Base-by-base conservation (phyloP, 768 basidiomycete species). In the Vararia minispora region DNA sequence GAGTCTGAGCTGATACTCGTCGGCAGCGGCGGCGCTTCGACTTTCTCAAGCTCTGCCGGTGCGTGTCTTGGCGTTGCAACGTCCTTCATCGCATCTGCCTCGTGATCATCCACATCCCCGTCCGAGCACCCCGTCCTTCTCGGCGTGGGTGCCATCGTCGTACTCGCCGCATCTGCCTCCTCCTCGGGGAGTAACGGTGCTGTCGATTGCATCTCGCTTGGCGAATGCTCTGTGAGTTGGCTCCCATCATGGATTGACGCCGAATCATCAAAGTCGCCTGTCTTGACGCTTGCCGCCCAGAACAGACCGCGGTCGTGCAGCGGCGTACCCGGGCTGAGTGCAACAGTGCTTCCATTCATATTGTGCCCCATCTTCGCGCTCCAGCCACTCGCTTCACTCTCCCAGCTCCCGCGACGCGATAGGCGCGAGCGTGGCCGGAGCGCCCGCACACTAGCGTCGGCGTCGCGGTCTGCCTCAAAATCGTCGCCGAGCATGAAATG, bases 371-470 rank as follows among this genome's bases (percentile, higher is more conserved):
- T 59, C 44, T 69, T 64, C 5, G 89, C 87, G 54, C 86, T 89
- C 88, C 88, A 92, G 29, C 81, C 71, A 47, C 85, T 90, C 18
- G 74, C 79, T 52, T 82, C 83, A 50, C 89, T 91, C 49, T 86
- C 92, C 85, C 90, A 92, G 51, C 89, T 92, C 0, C 84, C 83
- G 50, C 87, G 67, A 50, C 89, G 69, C 7, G 85, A 86, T n/a
- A n/a, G n/a, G n/a, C n/a, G n/a, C 58, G 85, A 86, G 41, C 90
- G 65, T 1, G 87, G 86, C 43, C 90, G 64, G 49, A 95, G 62
- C n/a, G 91, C 92, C 6, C 90, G 70, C 18, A 95, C 78, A 51
- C 86, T 90, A 1, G 91, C 91, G 48, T 87, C 82, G 13, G 80
- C 72, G 49, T 92, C 88, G 25, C 79, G 68, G 28, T 63, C 65